These are phyloP conservation scores for Fusarium sp. DNA, from an alignment of 2,329 filamentous ascomycete genomes.

Conservation along the genomic window DNA sequence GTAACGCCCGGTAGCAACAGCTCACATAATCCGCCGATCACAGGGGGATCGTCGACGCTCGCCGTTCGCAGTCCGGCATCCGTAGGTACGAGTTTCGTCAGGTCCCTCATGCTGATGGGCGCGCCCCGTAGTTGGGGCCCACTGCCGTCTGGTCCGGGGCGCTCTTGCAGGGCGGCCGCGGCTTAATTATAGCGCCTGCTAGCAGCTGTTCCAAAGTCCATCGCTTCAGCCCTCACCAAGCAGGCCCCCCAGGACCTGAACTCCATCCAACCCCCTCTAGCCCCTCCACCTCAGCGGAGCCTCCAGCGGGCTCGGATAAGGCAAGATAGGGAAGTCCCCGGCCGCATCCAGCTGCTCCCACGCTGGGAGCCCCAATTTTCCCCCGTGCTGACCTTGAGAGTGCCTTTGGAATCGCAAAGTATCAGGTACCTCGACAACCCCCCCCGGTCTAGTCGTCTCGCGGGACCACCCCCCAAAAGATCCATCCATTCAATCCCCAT, in stretches of 20 bases:
- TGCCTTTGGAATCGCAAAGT: slow-evolving; percentile 17
- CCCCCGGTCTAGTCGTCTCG: slow-evolving; percentile 15
- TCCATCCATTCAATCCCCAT: slow-evolving; percentile 36
- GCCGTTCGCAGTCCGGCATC: slow-evolving; percentile 5
- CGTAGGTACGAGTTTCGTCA: neutral
- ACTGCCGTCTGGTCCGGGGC: neutral
- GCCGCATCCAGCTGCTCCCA: slow-evolving; percentile 7
- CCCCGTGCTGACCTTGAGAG: slow-evolving; percentile 12
- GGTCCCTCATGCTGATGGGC: neutral
- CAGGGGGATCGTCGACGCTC: slow-evolving; percentile 29
- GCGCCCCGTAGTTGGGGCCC: slow-evolving; percentile 8
- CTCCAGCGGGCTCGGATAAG: neutral
- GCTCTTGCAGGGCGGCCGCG: slow-evolving; percentile 14
- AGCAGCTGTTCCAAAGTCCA: neutral
- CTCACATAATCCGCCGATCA: slow-evolving; percentile 37
- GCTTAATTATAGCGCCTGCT: slow-evolving; percentile 18
- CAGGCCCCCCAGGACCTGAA: neutral
- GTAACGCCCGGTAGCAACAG: slow-evolving; percentile 17
- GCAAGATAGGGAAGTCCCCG: neutral
- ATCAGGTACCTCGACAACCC: slow-evolving; percentile 26
- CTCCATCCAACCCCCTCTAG: neutral
- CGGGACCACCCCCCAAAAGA: slow-evolving; percentile 30
- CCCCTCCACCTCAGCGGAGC: slow-evolving; percentile 3
- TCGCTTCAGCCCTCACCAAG: neutral
- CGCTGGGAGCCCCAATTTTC: slow-evolving; percentile 8